Evolutionary conservation across 2,329 filamentous ascomycete species (phyloP), one percentile per base, ranked within the genome.

Genomic region (Pseudogymnoascus pannorum): DNA sequence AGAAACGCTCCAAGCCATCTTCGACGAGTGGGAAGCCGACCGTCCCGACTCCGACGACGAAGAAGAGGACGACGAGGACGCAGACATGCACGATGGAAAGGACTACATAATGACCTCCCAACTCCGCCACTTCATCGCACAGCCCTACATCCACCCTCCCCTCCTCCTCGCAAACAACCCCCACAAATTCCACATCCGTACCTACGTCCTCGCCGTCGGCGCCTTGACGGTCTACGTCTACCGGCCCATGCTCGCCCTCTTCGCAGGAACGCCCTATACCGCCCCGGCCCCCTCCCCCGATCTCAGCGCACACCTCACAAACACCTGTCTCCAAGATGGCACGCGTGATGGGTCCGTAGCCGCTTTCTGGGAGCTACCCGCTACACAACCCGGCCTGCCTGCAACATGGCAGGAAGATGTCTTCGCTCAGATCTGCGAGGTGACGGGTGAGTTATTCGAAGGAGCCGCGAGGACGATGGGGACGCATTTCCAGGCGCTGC

Each of bases 101-200:
- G 77, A 85, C 64, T 77, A 79, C 68, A 88, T 97, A 66, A 88
- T 91, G 61, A 91, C 93, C 2, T 94, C 90, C 0, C 92, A 97
- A 71, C 86, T 99, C 58, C 88, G 94, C 63, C 93, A 99, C 77
- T 99, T 99, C 76, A 86, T 97, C 69, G 92, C 89, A 4, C 94
- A 99, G 74, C 91, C 91, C 0, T 99, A 99, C 75, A 93, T 99
- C 69, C 84, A 96, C 73, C 90, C 88, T 1, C 92, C 93, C 0
- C 82, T 97, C 3, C 81, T 97, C 11, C 77, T 93, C 14, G 79
- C 78, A 2, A 81, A 78, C 26, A 81, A 81, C 29, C 78, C 81
- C 64, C 84, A 89, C 65, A 99, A 99, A 75, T 99, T 97, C 76
- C 94, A 99, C 76, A 91, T 99, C 70, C 83, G 94, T 48, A 91